Percentiles rank a stretch among this genome's conserved stretches.
Conservation (phyloP, 1,139 yeast genomes). For the Taiozyma sp. region DNA sequence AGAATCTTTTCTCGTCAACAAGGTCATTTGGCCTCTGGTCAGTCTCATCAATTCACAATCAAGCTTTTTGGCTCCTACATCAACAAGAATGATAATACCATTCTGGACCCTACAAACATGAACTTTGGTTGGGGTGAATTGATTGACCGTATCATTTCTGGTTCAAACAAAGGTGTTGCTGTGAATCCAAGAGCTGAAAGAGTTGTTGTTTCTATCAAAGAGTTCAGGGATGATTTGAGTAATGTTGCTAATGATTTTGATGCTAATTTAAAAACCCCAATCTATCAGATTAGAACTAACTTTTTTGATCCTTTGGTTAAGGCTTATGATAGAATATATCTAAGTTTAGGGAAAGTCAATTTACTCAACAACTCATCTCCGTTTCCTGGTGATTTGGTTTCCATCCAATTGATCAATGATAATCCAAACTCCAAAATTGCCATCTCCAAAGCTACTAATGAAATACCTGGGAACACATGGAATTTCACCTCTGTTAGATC, state of each 20-base stretch:
- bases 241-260: conserved; percentile 37
- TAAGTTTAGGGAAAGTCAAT: conserved; percentile 49
- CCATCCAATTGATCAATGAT: conserved; percentile 31
- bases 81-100: conserved; percentile 25
- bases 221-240: conserved; percentile 49
- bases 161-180: conserved; percentile 76
- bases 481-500: conserved; percentile 74
- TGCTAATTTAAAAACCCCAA: conserved; percentile 42
- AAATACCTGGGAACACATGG: conserved; percentile 52
- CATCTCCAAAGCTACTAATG: conserved; percentile 70
- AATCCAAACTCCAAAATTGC: conserved; percentile 40
- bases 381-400: conserved; percentile 27
- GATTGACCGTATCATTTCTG: conserved; percentile 72
- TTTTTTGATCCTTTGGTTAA: conserved; percentile 61
- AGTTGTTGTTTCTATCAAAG: conserved; percentile 68
- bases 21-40: conserved; percentile 54
- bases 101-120: conserved; percentile 29
- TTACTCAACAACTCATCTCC: conserved; percentile 21
- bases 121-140: conserved; percentile 91
- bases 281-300: conserved; percentile 58
- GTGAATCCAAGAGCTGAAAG: conserved; percentile 79
- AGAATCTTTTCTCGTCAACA: conserved; percentile 67
- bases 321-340: conserved; percentile 55
- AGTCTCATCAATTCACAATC: conserved; percentile 67
- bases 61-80: conserved; percentile 70